These are phyloP conservation scores for Talaromyces wortmannii DNA, from an alignment of 495 filamentous ascomycete genomes.

Conservation along the genomic window DNA sequence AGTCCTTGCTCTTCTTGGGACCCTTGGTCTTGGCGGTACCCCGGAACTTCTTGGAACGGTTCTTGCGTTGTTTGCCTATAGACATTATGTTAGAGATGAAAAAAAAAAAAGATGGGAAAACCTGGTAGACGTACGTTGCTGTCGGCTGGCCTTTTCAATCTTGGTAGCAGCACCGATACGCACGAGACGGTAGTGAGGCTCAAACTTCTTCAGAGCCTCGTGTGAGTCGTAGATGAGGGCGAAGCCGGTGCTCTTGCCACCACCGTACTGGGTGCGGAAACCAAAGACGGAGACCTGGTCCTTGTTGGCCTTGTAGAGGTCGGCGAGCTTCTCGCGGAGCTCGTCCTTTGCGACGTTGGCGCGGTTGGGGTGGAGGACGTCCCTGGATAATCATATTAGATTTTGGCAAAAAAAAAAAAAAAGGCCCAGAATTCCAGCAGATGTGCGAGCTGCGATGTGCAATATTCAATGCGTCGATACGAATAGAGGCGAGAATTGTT, in stretches of 20 bases:
- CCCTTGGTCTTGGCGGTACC: conserved; percentile 90
- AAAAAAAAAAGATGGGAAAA: neutral
- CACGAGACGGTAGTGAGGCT: conserved; percentile 95
- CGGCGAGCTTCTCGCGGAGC: conserved; percentile 87
- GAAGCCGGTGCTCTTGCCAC: conserved; percentile 98
- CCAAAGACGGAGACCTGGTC: conserved; percentile 96
- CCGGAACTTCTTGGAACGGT: conserved; percentile 96
- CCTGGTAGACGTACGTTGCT: conserved; percentile 79
- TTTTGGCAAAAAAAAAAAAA: conserved; percentile 6
- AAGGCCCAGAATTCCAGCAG: neutral
- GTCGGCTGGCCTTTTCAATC: conserved; percentile 92
- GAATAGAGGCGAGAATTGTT: no score
- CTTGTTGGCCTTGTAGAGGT: conserved; percentile 96
- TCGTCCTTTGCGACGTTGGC: conserved; percentile 98
- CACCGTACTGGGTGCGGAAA: conserved; percentile 97
- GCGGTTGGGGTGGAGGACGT: conserved; percentile 98
- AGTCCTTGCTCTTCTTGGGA: conserved; percentile 61
- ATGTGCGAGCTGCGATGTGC: neutral
- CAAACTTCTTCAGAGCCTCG: conserved; percentile 99
- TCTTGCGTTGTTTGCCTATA: conserved; percentile 99
- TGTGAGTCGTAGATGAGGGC: conserved; percentile 95
- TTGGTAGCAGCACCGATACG: conserved; percentile 84
- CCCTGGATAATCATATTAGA: conserved; percentile 46
- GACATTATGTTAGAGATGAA: neutral
- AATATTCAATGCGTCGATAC: neutral